phyloP scores from a whole-genome alignment of 768 basidiomycete species.

The Melanogaster broomeanus region DNA sequence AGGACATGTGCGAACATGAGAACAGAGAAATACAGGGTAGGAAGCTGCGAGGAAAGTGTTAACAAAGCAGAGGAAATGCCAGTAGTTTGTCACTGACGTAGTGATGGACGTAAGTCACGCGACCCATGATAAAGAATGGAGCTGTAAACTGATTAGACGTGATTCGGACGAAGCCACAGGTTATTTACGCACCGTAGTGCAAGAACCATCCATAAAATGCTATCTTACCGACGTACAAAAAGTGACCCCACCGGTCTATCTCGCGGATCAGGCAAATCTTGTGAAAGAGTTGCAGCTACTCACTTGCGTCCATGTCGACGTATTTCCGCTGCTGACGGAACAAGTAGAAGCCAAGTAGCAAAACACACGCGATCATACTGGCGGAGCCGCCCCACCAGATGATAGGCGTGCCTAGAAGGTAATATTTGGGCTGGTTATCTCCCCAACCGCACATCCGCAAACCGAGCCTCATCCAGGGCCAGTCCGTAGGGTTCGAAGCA shows the following conservation, averaged over 20 bases:
- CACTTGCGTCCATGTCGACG: conserved; percentile 86
- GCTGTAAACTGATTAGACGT: conserved; percentile 44
- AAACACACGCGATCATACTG: conserved; percentile 59
- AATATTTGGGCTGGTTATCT: conserved; percentile 85
- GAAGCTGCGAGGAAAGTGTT: conserved; percentile 54
- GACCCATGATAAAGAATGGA: conserved; percentile 98
- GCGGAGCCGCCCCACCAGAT: conserved; percentile 85
- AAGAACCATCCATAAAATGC: conserved; percentile 90
- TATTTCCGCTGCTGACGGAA: conserved; percentile 87
- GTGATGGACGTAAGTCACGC: conserved; percentile 95
- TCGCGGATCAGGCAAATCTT: conserved; percentile 3
- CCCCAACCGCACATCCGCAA: conserved; percentile 98
- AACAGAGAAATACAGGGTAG: conserved; percentile 96
- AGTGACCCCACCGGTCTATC: conserved; percentile 90
- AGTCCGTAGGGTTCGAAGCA: conserved; percentile 89
- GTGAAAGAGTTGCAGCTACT: conserved; percentile 30
- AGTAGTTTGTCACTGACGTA: conserved; percentile 59
- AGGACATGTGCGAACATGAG: conserved; percentile 88
- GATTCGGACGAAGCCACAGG: not conserved
- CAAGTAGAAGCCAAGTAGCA: conserved; percentile 66
- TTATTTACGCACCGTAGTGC: conserved; percentile 75
- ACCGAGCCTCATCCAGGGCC: conserved; percentile 90
- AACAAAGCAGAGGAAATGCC: not conserved
- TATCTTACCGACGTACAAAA: conserved; percentile 89
- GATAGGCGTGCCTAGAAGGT: conserved; percentile 88